These are phyloP conservation scores for Clitoria ternatea DNA, from an alignment of 306 rosid species.

Conservation along the genomic window DNA sequence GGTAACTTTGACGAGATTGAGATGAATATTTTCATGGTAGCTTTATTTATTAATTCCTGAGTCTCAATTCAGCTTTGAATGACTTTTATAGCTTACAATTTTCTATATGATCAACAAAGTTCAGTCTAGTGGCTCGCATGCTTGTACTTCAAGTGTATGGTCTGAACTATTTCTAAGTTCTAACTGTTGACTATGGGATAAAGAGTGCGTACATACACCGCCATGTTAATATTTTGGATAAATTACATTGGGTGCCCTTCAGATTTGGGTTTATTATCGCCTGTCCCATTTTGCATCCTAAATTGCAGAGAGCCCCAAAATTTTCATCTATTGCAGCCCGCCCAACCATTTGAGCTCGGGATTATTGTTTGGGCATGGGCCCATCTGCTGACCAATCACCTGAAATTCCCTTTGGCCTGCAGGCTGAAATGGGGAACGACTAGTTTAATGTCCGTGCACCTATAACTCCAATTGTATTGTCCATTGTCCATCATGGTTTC, in stretches of 20 bases:
- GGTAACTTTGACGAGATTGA: neutral
- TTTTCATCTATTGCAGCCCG: neutral
- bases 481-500: slow-evolving; percentile 80
- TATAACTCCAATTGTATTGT: slow-evolving; percentile 76
- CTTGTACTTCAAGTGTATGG: neutral
- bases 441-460: slow-evolving; percentile 86
- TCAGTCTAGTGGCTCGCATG: neutral
- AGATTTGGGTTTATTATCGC: too few species aligned
- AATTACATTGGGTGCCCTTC: too few species aligned
- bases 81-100: neutral
- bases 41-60: neutral
- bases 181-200: neutral
- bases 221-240: too few species aligned
- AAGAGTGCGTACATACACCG: neutral
- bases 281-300: too few species aligned
- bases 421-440: slow-evolving; percentile 96
- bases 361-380: too few species aligned
- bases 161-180: neutral
- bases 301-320: neutral
- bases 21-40: neutral
- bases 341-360: too few species aligned
- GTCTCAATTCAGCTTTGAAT: neutral
- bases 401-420: too few species aligned
- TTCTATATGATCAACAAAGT: neutral
- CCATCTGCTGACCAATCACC: too few species aligned